phyloP scores from a whole-genome alignment of 306 rosid species.

The Cicer judaicum region DNA sequence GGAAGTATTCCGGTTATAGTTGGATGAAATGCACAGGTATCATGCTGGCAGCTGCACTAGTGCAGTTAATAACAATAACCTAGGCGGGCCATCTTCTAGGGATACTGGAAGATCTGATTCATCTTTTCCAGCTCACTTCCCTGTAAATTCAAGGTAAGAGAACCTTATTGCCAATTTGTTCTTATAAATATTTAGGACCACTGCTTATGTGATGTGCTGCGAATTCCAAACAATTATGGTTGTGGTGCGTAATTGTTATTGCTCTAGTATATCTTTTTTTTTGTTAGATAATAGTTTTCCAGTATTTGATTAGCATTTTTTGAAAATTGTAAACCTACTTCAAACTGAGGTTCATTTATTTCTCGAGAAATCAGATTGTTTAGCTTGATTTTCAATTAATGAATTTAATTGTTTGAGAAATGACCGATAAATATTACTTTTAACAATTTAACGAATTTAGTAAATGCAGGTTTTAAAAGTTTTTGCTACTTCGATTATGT shows the following conservation, averaged over 20 bases:
- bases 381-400: conserved; percentile 23
- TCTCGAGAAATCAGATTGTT: conserved; percentile 17
- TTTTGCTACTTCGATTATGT: conserved; percentile 15
- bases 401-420: conserved; percentile 14
- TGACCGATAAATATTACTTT: not conserved
- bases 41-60: conserved; percentile 84
- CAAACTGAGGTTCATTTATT: conserved; percentile 33
- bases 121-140: conserved; percentile 65
- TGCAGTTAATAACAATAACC: conserved; percentile 83
- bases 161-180: conserved; percentile 11
- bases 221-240: conserved; percentile 22
- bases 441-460: not conserved
- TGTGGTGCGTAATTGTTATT: conserved; percentile 15
- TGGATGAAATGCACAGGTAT: conserved; percentile 92
- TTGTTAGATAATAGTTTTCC: conserved; percentile 8
- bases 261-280: conserved; percentile 8
- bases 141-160: conserved; percentile 75
- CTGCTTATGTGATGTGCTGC: not conserved
- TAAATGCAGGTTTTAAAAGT: conserved; percentile 25
- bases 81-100: conserved; percentile 81
- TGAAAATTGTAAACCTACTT: conserved; percentile 23
- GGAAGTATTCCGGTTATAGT: conserved; percentile 88
- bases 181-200: conserved; percentile 18
- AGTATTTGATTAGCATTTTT: conserved; percentile 26
- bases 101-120: conserved; percentile 85